phyloP scores from a whole-genome alignment of 179 eudicot genomes.

The Silene coronaria region DNA sequence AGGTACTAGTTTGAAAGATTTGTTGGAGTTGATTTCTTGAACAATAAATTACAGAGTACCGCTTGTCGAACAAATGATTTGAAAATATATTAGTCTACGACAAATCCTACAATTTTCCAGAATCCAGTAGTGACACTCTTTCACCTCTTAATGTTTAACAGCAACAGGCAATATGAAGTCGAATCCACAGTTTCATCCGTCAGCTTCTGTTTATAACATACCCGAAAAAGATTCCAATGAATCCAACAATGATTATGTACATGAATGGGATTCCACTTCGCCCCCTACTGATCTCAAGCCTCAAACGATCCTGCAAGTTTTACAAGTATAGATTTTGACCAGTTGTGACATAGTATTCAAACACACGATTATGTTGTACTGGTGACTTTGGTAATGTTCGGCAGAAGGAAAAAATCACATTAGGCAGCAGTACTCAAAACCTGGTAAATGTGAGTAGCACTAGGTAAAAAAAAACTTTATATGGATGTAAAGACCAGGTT shows the following conservation, averaged over 20 bases:
- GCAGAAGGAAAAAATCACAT: too few relatives aligned
- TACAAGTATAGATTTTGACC: background rate
- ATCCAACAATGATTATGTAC: slow-evolving; percentile 45
- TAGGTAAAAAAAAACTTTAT: background rate
- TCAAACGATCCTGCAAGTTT: slow-evolving; percentile 47
- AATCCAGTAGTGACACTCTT: background rate
- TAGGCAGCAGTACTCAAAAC: too few relatives aligned
- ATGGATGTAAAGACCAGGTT: background rate
- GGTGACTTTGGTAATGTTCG: too few relatives aligned
- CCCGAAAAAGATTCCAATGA: slow-evolving; percentile 56
- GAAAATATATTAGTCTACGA: background rate
- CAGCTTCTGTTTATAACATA: slow-evolving; percentile 50
- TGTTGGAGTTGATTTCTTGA: background rate
- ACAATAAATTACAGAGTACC: background rate
- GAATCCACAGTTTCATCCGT: background rate
- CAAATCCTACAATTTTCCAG: background rate
- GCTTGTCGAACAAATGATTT: background rate
- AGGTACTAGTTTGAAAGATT: too few relatives aligned
- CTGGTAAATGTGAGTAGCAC: too few relatives aligned
- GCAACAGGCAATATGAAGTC: background rate
- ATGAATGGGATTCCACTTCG: slow-evolving; percentile 43
- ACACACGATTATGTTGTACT: background rate
- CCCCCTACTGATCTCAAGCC: slow-evolving; percentile 39
- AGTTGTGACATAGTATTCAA: background rate
- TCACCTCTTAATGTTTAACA: background rate